These are phyloP conservation scores for Cucumis melo DNA, from an alignment of 306 rosid species.

Conservation along the genomic window DNA sequence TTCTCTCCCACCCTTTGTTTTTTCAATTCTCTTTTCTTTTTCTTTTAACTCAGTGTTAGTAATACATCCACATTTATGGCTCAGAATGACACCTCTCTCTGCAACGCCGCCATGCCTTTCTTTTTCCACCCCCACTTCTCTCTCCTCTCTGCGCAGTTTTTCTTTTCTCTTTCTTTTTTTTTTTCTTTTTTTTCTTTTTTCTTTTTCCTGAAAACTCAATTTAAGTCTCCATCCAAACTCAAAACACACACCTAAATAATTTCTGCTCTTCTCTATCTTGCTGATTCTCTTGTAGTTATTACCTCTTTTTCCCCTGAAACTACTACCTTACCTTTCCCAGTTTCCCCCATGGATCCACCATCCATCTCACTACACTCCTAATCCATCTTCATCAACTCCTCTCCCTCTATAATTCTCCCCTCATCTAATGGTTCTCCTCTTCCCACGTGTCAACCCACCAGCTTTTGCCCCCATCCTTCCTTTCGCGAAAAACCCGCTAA, in stretches of 20 bases:
- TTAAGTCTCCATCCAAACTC: conserved; percentile 22
- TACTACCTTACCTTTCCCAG: neutral
- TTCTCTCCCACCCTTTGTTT: neutral
- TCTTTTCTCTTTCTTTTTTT: neutral
- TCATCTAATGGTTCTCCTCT: neutral
- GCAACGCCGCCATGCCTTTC: conserved; percentile 87
- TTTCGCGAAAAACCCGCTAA: conserved; percentile 88
- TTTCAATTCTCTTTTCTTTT: too few species aligned
- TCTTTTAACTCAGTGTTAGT: neutral
- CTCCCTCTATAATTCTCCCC: neutral
- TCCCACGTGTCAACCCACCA: conserved; percentile 7
- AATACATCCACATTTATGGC: conserved; percentile 25
- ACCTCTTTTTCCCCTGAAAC: neutral
- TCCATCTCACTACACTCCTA: conserved; percentile 8
- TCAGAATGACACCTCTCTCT: conserved; percentile 32
- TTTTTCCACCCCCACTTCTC: conserved; percentile 18
- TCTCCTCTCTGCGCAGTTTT: conserved; percentile 19
- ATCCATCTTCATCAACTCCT: neutral
- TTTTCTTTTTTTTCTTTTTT: neutral
- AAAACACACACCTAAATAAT: neutral
- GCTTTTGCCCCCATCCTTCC: conserved; percentile 28
- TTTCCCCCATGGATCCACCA: conserved; percentile 17
- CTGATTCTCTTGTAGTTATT: neutral
- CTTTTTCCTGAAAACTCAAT: conserved; percentile 20
- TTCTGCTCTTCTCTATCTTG: neutral